Conservation (phyloP, 2,329 filamentous ascomycete species). For the Ophiostoma ips region DNA sequence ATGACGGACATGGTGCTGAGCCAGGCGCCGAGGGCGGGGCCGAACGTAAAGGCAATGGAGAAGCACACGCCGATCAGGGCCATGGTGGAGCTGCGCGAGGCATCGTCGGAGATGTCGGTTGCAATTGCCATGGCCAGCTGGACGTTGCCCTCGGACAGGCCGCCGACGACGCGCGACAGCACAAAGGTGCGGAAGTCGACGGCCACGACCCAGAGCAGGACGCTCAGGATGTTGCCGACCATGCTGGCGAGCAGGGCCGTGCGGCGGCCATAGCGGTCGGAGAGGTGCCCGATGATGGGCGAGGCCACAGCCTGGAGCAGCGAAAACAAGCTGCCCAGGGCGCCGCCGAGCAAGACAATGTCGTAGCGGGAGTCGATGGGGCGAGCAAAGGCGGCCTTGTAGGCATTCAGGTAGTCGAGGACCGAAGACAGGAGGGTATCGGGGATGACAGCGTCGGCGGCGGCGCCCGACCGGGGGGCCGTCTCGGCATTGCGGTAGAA, state of each 20-base stretch:
- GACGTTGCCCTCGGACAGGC: slow-evolving; percentile 90
- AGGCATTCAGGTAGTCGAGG: slow-evolving; percentile 73
- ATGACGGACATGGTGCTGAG: slow-evolving; percentile 66
- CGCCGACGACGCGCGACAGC: slow-evolving; percentile 82
- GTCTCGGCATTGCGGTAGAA: slow-evolving; percentile 86
- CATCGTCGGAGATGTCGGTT: slow-evolving; percentile 83
- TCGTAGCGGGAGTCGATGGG: slow-evolving; percentile 96
- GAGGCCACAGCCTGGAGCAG: slow-evolving; percentile 86
- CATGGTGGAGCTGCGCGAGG: slow-evolving; percentile 79
- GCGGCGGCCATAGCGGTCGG: slow-evolving; percentile 76
- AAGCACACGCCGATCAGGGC: slow-evolving; percentile 93
- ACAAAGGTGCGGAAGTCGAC: slow-evolving; percentile 93
- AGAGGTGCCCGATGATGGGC: slow-evolving; percentile 77
- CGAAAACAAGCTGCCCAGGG: slow-evolving; percentile 82
- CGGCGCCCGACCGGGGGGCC: slow-evolving; percentile 24
- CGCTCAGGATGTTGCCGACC: slow-evolving; percentile 82
- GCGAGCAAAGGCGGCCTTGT: slow-evolving; percentile 83
- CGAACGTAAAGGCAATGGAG: slow-evolving; percentile 93
- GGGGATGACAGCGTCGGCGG: slow-evolving; percentile 23
- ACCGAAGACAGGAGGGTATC: slow-evolving; percentile 64
- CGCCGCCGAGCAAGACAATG: slow-evolving; percentile 87
- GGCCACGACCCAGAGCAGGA: slow-evolving; percentile 85
- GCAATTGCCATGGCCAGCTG: slow-evolving; percentile 94
- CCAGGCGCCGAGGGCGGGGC: slow-evolving; percentile 79
- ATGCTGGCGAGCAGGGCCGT: slow-evolving; percentile 83